Conservation (phyloP, 2,329 filamentous ascomycete genomes). For the Talaromyces pinophilus region DNA sequence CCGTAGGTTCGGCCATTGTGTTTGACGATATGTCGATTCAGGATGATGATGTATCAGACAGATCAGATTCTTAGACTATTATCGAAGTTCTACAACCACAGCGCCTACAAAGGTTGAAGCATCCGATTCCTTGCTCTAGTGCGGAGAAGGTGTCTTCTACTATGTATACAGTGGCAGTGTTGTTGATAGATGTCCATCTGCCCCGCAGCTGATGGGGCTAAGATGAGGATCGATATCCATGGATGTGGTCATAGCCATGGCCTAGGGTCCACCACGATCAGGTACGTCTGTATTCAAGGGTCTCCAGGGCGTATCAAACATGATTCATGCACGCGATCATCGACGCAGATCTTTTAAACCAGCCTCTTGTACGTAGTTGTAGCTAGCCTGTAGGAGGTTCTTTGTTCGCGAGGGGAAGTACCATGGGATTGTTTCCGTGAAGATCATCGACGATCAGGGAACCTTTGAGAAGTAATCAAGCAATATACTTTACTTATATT, state of each 20-base stretch:
- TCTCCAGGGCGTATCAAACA: background rate
- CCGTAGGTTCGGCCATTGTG: constrained; percentile 29
- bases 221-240: background rate
- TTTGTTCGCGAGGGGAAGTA: background rate
- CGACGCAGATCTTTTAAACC: background rate
- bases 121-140: background rate
- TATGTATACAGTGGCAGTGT: background rate
- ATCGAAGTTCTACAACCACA: background rate
- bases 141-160: background rate
- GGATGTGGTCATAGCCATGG: background rate
- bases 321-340: background rate
- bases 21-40: background rate
- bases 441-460: background rate
- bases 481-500: background rate
- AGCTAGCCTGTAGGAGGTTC: background rate
- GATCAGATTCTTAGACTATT: background rate
- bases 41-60: background rate
- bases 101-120: background rate
- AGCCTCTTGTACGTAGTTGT: background rate
- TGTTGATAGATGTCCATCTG: background rate
- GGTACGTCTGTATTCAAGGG: background rate
- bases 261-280: background rate
- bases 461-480: background rate
- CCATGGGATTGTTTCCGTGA: background rate
- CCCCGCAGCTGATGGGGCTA: constrained; percentile 14